Evolutionary conservation across 2,329 filamentous ascomycete genomes (phyloP).

Genomic region (Diaporthe capsici): DNA sequence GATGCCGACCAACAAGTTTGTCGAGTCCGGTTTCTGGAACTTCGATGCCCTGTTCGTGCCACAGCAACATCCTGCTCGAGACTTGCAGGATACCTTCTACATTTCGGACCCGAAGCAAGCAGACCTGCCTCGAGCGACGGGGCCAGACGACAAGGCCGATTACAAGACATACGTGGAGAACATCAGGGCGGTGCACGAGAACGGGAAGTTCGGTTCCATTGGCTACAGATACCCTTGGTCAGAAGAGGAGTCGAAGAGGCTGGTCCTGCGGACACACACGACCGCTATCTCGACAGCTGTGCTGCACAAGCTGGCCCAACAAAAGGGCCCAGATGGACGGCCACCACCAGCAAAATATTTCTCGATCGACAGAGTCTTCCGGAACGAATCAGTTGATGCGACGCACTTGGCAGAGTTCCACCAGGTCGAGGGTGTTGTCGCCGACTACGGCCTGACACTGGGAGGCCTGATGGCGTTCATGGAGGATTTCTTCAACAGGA

Average conservation of each 20-base stretch:
- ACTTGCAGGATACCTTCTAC: slow-evolving; percentile 97
- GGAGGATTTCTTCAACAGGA: slow-evolving; percentile 95
- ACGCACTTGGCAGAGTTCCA: slow-evolving; percentile 99
- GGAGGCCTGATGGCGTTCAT: slow-evolving; percentile 94
- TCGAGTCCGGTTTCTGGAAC: slow-evolving; percentile 99
- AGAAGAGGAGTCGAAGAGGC: slow-evolving; percentile 84
- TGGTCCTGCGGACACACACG: slow-evolving; percentile 96
- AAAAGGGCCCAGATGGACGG: slow-evolving; percentile 79
- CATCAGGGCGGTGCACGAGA: slow-evolving; percentile 87
- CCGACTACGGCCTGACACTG: slow-evolving; percentile 92
- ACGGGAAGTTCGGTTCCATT: slow-evolving; percentile 93
- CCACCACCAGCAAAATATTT: slow-evolving; percentile 89
- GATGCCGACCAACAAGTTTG: slow-evolving; percentile 94
- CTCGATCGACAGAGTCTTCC: slow-evolving; percentile 97
- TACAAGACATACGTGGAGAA: slow-evolving; percentile 92
- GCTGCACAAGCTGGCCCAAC: slow-evolving; percentile 88
- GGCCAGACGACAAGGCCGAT: slow-evolving; percentile 71
- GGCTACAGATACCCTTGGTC: slow-evolving; percentile 97
- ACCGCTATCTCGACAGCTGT: slow-evolving; percentile 93
- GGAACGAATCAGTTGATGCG: slow-evolving; percentile 96
- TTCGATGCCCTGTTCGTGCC: slow-evolving; percentile 97
- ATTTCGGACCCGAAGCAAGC: slow-evolving; percentile 89
- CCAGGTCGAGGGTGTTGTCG: slow-evolving; percentile 98
- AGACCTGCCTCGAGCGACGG: slow-evolving; percentile 74
- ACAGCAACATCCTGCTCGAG: slow-evolving; percentile 96